Evolutionary conservation across 148 eudicot genomes (phyloP).

Genomic region (Polygonum aviculare): DNA sequence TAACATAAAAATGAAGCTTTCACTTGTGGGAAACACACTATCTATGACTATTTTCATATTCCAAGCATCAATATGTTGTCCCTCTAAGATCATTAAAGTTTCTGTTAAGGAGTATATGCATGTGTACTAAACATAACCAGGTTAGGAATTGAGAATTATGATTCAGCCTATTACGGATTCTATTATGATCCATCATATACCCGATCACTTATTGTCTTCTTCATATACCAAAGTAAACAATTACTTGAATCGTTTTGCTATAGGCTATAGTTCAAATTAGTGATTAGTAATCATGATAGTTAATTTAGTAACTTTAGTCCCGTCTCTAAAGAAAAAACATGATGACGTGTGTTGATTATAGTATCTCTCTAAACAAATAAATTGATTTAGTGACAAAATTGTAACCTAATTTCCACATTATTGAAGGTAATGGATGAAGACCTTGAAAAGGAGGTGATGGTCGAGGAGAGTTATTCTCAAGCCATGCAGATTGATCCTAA

Average conservation of each 20-base stretch:
- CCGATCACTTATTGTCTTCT: background rate
- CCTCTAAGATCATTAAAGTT: background rate
- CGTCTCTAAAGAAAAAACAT: background rate
- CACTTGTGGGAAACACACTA: background rate
- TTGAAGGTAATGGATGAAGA: slow-evolving; percentile 40
- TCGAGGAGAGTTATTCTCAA: slow-evolving; percentile 24
- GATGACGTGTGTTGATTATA: background rate
- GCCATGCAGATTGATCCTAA: slow-evolving; percentile 57
- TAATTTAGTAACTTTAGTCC: background rate
- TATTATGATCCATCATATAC: background rate
- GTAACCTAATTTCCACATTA: background rate
- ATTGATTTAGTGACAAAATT: background rate
- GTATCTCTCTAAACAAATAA: background rate
- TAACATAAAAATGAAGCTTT: background rate
- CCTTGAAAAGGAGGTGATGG: slow-evolving; percentile 43
- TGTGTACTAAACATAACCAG: background rate
- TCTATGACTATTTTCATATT: background rate
- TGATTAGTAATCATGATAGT: too few relatives aligned
- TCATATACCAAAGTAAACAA: background rate
- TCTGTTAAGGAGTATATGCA: background rate
- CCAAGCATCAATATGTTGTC: background rate
- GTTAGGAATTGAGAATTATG: background rate
- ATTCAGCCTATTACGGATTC: background rate
- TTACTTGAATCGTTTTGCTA: background rate
- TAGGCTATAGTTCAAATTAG: background rate